Percentiles rank a stretch among this genome's conserved stretches.
Conservation (phyloP, 805 yeast species). For the Starmerella floricola region DNA sequence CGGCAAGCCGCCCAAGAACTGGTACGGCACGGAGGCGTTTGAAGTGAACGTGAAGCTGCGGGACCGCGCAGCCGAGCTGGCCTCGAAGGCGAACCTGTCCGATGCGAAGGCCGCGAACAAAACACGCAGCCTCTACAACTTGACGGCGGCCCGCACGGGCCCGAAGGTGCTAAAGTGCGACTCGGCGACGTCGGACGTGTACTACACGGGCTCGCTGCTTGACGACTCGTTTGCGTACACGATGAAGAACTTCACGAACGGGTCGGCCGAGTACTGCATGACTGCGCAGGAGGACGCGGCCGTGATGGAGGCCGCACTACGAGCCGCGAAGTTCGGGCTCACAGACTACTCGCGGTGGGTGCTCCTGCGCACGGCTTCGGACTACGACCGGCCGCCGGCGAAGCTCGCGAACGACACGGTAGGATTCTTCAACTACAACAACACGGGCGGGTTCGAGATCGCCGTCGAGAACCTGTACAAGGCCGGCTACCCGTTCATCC, state of each 20-base stretch:
- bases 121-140: constrained; percentile 39
- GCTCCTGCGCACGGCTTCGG: constrained; percentile 49
- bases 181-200: constrained; percentile 47
- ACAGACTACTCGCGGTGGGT: constrained; percentile 48
- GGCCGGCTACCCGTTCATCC: constrained; percentile 45
- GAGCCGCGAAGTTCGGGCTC: constrained; percentile 43
- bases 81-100: constrained; percentile 31
- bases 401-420: constrained; percentile 35
- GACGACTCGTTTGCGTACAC: constrained; percentile 40
- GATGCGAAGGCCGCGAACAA: constrained; percentile 37
- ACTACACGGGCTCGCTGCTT: constrained; percentile 44
- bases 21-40: constrained; percentile 55
- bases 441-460: constrained; percentile 41
- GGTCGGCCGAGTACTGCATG: constrained; percentile 46
- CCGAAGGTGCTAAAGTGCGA: constrained; percentile 46
- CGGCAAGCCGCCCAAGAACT: constrained; percentile 39
- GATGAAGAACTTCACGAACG: constrained; percentile 43
- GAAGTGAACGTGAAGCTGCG: constrained; percentile 49
- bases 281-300: constrained; percentile 63
- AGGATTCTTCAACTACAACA: constrained; percentile 38
- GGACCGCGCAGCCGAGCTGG: constrained; percentile 45
- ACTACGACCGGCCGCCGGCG: constrained; percentile 45
- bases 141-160: constrained; percentile 38
- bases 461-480: constrained; percentile 40
- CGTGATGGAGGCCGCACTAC: constrained; percentile 44